Conservation (phyloP, 2,329 filamentous ascomycete species). For the Penicillium sp. region DNA sequence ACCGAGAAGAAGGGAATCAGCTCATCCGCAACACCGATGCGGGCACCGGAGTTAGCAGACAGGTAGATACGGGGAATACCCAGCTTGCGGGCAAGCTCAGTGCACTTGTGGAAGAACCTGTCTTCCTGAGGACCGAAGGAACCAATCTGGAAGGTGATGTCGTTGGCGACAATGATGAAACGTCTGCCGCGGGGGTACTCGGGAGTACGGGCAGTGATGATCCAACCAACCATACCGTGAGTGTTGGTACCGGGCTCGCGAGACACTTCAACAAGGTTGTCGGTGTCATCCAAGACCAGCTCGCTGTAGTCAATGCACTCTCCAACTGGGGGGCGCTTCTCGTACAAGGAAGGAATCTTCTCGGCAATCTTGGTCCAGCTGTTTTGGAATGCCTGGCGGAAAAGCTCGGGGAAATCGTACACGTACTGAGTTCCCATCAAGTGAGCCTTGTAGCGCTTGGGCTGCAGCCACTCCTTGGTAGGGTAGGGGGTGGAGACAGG, state of each 20-base stretch:
- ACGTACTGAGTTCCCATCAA: slow-evolving; percentile 99
- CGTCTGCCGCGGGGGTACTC: slow-evolving; percentile 88
- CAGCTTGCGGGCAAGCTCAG: slow-evolving; percentile 83
- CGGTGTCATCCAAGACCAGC: slow-evolving; percentile 86
- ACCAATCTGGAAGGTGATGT: slow-evolving; percentile 98
- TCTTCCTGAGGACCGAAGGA: slow-evolving; percentile 95
- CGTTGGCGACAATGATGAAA: slow-evolving; percentile 95
- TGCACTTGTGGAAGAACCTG: slow-evolving; percentile 98
- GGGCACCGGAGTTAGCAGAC: slow-evolving; percentile 96
- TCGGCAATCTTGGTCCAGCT: slow-evolving; percentile 71
- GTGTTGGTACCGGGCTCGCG: slow-evolving; percentile 91
- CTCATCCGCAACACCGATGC: slow-evolving; percentile 92
- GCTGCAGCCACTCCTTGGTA: slow-evolving; percentile 96
- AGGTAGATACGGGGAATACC: slow-evolving; percentile 96
- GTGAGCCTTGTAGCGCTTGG: slow-evolving; percentile 98
- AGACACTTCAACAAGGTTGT: slow-evolving; percentile 84
- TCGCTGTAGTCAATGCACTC: slow-evolving; percentile 92
- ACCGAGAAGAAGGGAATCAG: slow-evolving; percentile 95
- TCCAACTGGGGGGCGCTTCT: slow-evolving; percentile 73
- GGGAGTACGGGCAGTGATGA: slow-evolving; percentile 85
- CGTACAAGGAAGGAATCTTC: slow-evolving; percentile 62
- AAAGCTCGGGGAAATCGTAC: slow-evolving; percentile 98
- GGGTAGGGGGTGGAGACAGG: slow-evolving; percentile 86
- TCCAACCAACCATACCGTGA: slow-evolving; percentile 97
- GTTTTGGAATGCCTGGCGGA: slow-evolving; percentile 96